A percentile compares a stretch with the other conserved stretches of the same genome.
phyloP scores from a whole-genome alignment of 305 asterid species.

The Rubia peregrina region DNA sequence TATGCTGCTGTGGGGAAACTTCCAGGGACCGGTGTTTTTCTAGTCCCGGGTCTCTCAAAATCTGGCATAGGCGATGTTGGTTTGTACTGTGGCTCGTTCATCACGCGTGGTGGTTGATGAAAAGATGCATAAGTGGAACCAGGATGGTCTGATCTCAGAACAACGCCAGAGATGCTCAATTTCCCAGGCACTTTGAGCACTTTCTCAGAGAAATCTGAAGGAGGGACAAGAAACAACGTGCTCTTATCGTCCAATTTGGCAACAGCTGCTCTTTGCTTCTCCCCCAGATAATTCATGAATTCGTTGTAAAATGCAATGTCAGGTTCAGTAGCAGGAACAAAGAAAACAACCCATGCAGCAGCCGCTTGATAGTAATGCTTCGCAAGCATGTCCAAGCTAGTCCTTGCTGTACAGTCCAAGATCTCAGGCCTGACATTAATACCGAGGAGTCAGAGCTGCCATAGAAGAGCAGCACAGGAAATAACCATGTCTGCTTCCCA shows the following conservation, averaged over 20 bases:
- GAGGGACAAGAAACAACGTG: slow-evolving; percentile 93
- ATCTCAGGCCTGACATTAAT: slow-evolving; percentile 62
- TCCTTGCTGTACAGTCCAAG: slow-evolving; percentile 91
- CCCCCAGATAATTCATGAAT: slow-evolving; percentile 82
- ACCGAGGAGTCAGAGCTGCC: slow-evolving; percentile 16
- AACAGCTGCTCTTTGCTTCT: slow-evolving; percentile 88
- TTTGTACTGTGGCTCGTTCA: slow-evolving; percentile 21
- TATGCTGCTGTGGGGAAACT: slow-evolving; percentile 14
- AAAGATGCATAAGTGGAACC: slow-evolving; percentile 40
- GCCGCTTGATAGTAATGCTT: slow-evolving; percentile 86
- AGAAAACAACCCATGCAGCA: slow-evolving; percentile 77
- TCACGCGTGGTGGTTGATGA: slow-evolving; percentile 29
- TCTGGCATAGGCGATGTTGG: slow-evolving; percentile 15
- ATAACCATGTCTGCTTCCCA: no score
- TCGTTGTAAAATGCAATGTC: slow-evolving; percentile 80
- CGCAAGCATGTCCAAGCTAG: slow-evolving; percentile 85
- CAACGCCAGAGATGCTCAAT: slow-evolving; percentile 85
- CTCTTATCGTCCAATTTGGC: slow-evolving; percentile 69
- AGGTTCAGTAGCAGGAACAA: slow-evolving; percentile 77
- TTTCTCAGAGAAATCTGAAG: slow-evolving; percentile 86
- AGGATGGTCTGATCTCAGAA: slow-evolving; percentile 55
- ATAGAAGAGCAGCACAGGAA: neutral
- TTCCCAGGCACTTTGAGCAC: slow-evolving; percentile 87
- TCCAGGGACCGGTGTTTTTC: slow-evolving; percentile 8
- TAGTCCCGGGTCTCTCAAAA: slow-evolving; percentile 27